A percentile compares a stretch with the other conserved stretches of the same genome.
Evolutionary conservation across 352 stramenopile genomes (phyloP).

Genomic region (Pythium angustatum): DNA sequence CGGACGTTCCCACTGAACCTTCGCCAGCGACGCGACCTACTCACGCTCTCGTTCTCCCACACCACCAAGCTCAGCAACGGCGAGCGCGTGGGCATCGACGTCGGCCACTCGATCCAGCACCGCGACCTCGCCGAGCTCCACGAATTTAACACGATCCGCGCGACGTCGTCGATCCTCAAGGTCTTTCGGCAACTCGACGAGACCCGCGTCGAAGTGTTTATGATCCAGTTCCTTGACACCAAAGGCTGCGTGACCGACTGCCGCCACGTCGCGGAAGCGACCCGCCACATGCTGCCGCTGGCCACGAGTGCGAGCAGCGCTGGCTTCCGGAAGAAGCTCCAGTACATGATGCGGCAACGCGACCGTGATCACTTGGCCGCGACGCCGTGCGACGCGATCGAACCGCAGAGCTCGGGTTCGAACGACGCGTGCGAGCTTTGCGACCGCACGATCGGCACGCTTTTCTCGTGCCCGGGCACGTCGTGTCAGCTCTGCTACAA

Average conservation of each 20-base stretch:
- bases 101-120: conserved; percentile 55
- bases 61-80: conserved; percentile 23
- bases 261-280: conserved; percentile 31
- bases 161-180: conserved; percentile 35
- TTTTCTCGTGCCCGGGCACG: conserved; percentile 6
- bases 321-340: conserved; percentile 53
- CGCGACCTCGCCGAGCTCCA: conserved; percentile 43
- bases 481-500: conserved; percentile 27
- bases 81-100: conserved; percentile 49
- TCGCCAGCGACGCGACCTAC: conserved; percentile 37
- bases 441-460: neutral
- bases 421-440: conserved; percentile 17
- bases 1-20: conserved; percentile 36
- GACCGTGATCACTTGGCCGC: neutral
- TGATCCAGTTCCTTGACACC: conserved; percentile 37
- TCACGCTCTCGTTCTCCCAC: conserved; percentile 23
- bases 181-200: conserved; percentile 49
- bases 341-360: conserved; percentile 37
- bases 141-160: conserved; percentile 40
- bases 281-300: conserved; percentile 25
- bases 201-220: conserved; percentile 47
- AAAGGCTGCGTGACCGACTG: conserved; percentile 7
- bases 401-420: conserved; percentile 8
- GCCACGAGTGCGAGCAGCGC: conserved; percentile 17
- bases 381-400: conserved; percentile 1